Evolutionary conservation across 2,329 filamentous ascomycete genomes (phyloP).

Genomic region (Ceratocystis albifundus): DNA sequence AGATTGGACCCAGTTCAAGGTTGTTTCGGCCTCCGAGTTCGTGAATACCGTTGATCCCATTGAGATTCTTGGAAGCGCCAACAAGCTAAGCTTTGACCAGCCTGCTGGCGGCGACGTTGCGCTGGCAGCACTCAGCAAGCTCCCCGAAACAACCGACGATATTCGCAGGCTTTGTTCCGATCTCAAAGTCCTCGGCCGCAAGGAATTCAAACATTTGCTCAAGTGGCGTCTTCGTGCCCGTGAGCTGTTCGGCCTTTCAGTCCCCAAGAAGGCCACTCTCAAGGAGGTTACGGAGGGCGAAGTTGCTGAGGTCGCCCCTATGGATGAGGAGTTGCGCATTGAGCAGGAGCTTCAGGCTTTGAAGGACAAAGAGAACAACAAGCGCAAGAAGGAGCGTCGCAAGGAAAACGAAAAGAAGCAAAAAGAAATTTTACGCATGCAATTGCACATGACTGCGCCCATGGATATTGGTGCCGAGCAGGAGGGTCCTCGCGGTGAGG

Average conservation of each 20-base stretch:
- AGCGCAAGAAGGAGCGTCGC: conserved; percentile 71
- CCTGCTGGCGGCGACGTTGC: conserved; percentile 73
- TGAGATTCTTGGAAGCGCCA: conserved; percentile 74
- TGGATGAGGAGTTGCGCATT: conserved; percentile 89
- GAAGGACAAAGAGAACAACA: conserved; percentile 63
- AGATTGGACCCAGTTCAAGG: conserved; percentile 85
- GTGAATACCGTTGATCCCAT: conserved; percentile 91
- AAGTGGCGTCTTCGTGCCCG: conserved; percentile 83
- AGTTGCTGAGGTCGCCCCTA: conserved; percentile 69
- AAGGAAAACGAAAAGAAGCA: conserved; percentile 90
- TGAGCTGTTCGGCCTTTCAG: conserved; percentile 77
- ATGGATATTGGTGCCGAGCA: conserved; percentile 94
- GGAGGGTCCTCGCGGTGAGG: conserved; percentile 62
- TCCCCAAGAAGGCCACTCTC: conserved; percentile 50
- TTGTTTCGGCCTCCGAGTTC: conserved; percentile 78
- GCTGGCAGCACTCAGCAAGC: conserved; percentile 68
- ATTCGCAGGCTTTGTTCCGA: conserved; percentile 68
- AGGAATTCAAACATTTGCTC: conserved; percentile 83
- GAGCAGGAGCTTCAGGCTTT: conserved; percentile 77
- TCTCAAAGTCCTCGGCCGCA: conserved; percentile 80
- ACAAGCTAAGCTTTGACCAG: conserved; percentile 73
- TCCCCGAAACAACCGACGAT: conserved; percentile 77
- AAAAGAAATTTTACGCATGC: conserved; percentile 89
- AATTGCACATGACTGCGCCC: conserved; percentile 91
- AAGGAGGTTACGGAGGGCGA: conserved; percentile 47